phyloP scores from a whole-genome alignment of 257 asterid species.

The Solanum chaucha region DNA sequence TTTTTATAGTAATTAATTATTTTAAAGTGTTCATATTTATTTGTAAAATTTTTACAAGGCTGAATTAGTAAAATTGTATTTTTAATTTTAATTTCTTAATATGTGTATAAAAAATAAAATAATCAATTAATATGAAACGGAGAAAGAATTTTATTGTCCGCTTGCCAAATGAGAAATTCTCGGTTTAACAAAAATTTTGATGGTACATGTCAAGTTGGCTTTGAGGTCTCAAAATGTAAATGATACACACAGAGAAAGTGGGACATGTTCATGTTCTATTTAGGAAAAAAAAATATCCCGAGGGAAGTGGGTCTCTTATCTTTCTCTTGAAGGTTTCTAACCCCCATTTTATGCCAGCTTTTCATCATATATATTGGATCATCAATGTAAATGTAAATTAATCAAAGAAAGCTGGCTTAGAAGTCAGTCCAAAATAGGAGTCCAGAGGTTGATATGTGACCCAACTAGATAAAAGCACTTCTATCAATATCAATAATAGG shows the following conservation, averaged over 20 bases:
- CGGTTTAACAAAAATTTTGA: neutral
- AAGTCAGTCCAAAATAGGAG: neutral
- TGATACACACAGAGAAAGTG: neutral
- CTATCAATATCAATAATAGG: neutral
- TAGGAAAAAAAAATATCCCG: neutral
- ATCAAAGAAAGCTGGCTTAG: neutral
- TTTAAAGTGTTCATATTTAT: too few species aligned
- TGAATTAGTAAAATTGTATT: too few species aligned
- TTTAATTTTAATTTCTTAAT: too few species aligned
- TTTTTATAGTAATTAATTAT: too few species aligned
- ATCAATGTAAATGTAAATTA: neutral
- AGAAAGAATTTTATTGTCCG: neutral
- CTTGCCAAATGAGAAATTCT: neutral
- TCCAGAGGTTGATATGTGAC: neutral
- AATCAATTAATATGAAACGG: neutral
- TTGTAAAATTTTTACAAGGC: too few species aligned
- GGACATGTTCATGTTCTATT: neutral
- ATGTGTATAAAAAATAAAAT: too few species aligned
- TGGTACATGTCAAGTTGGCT: neutral
- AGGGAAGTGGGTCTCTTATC: neutral
- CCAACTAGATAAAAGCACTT: neutral
- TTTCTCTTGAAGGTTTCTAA: neutral
- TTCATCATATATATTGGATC: neutral
- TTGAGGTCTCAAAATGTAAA: neutral
- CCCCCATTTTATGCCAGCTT: neutral